Evolutionary conservation across 2,329 filamentous ascomycete species (phyloP).

Genomic region (Spiromastix sp.): DNA sequence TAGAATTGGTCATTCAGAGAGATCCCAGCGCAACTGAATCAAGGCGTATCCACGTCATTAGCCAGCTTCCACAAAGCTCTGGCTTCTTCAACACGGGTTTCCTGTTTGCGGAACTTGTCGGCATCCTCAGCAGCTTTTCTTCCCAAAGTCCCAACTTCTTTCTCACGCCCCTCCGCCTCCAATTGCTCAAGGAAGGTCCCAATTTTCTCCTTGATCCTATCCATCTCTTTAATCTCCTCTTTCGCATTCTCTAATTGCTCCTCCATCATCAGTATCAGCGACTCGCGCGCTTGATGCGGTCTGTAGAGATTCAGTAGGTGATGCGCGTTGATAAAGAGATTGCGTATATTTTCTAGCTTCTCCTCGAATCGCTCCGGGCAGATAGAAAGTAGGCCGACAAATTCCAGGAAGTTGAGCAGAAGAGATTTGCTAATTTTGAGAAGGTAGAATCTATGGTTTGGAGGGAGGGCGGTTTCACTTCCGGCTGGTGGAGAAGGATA

Average conservation of each 20-base stretch:
- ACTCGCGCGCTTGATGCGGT: slow-evolving; percentile 84
- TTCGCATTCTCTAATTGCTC: slow-evolving; percentile 63
- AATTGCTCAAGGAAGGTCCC: slow-evolving; percentile 30
- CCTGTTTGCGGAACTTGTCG: too few species aligned
- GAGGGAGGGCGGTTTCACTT: slow-evolving; percentile 45
- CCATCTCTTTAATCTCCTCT: slow-evolving; percentile 68
- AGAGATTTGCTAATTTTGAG: slow-evolving; percentile 74
- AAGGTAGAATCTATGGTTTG: slow-evolving; percentile 50
- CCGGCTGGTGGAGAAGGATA: slow-evolving; percentile 42
- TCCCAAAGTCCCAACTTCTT: not conserved
- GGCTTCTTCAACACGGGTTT: slow-evolving; percentile 24
- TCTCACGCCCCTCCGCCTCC: slow-evolving; percentile 18
- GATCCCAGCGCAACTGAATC: too few species aligned
- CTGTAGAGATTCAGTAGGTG: slow-evolving; percentile 90
- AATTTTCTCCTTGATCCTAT: slow-evolving; percentile 60
- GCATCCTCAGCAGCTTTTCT: too few species aligned
- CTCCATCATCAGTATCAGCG: slow-evolving; percentile 78
- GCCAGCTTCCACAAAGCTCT: slow-evolving; percentile 30
- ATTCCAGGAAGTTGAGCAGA: slow-evolving; percentile 78
- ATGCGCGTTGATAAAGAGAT: slow-evolving; percentile 81
- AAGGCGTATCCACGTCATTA: slow-evolving; percentile 20
- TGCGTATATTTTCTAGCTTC: slow-evolving; percentile 70
- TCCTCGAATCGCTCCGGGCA: slow-evolving; percentile 56
- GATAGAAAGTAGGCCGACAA: slow-evolving; percentile 60
- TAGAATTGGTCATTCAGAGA: too few species aligned